Percentiles rank a stretch among this genome's conserved stretches.
Conservation (phyloP, 2,329 filamentous ascomycete genomes). For the Nigrospora oryzae region DNA sequence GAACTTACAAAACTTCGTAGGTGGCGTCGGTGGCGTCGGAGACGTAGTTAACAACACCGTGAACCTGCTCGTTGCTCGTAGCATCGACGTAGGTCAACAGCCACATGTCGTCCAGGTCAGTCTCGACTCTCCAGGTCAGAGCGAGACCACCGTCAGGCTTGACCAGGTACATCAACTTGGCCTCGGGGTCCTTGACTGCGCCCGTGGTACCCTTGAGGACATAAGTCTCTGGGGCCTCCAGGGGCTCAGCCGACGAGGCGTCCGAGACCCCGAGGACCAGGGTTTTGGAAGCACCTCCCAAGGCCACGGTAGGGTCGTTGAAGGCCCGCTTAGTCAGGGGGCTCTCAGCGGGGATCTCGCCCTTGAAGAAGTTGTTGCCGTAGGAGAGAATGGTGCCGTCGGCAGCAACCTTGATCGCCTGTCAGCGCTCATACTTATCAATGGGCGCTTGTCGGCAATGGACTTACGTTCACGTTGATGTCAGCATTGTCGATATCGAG, state of each 20-base stretch:
- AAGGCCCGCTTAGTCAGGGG: slow-evolving; percentile 30
- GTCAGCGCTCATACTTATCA: slow-evolving; percentile 4
- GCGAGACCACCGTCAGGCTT: slow-evolving; percentile 36
- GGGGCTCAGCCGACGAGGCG: slow-evolving; percentile 28
- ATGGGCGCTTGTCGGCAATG: not conserved
- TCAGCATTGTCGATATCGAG: slow-evolving; percentile 53
- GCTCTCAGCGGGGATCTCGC: slow-evolving; percentile 29
- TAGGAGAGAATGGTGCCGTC: slow-evolving; percentile 50
- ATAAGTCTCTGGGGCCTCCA: slow-evolving; percentile 26
- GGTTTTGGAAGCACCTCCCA: slow-evolving; percentile 27
- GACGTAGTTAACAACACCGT: slow-evolving; percentile 49
- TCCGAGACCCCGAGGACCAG: slow-evolving; percentile 32
- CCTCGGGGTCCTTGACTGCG: slow-evolving; percentile 41
- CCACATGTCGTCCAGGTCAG: slow-evolving; percentile 48
- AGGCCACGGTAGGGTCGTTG: slow-evolving; percentile 31
- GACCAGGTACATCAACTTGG: slow-evolving; percentile 45
- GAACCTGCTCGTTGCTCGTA: slow-evolving; percentile 32
- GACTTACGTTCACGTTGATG: slow-evolving; percentile 52
- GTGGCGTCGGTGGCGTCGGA: slow-evolving; percentile 45
- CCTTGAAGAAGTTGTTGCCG: slow-evolving; percentile 38
- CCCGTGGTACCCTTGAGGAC: slow-evolving; percentile 39
- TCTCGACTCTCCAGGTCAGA: slow-evolving; percentile 50
- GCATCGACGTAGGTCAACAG: slow-evolving; percentile 51
- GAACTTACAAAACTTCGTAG: slow-evolving; percentile 42
- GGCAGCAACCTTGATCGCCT: slow-evolving; percentile 28